phyloP scores from a whole-genome alignment of 192 early-diverging fungal genomes.

The Gigaspora rosea region DNA sequence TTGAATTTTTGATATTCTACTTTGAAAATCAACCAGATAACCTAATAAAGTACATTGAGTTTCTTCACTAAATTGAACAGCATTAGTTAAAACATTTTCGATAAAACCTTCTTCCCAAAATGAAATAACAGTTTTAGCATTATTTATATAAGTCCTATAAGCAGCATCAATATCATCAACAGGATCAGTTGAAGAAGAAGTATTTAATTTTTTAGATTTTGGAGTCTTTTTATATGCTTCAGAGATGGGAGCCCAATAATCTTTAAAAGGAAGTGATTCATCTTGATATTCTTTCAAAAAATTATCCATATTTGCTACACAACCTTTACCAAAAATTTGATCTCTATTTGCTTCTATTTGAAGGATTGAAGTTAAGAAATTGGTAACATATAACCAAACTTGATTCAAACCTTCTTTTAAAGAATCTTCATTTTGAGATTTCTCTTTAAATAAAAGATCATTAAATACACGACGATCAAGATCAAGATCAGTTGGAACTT shows the following conservation, averaged over 20 bases:
- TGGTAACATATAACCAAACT: slow-evolving; percentile 63
- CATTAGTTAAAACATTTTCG: slow-evolving; percentile 34
- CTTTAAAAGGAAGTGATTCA: slow-evolving; percentile 44
- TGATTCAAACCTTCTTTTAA: slow-evolving; percentile 61
- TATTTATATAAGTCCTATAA: slow-evolving; percentile 50
- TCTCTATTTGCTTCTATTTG: slow-evolving; percentile 28
- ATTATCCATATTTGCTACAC: slow-evolving; percentile 23
- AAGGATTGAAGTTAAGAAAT: slow-evolving; percentile 33
- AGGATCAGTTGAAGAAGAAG: slow-evolving; percentile 8
- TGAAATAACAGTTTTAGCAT: slow-evolving; percentile 48
- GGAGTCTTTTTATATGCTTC: slow-evolving; percentile 48
- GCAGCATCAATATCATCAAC: slow-evolving; percentile 50
- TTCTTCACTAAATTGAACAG: slow-evolving; percentile 18
- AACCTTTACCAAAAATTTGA: slow-evolving; percentile 35
- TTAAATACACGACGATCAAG: slow-evolving; percentile 68
- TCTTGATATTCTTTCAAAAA: slow-evolving; percentile 35
- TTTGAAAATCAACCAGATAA: slow-evolving; percentile 36
- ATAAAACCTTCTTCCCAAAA: slow-evolving; percentile 55
- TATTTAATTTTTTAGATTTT: slow-evolving; percentile 22
- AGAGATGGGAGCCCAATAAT: slow-evolving; percentile 53
- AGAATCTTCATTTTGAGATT: slow-evolving; percentile 54
- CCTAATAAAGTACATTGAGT: background rate
- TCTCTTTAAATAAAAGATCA: slow-evolving; percentile 59
- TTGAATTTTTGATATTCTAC: slow-evolving; percentile 37
- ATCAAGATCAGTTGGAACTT: slow-evolving; percentile 70